phyloP scores from a whole-genome alignment of 2,329 filamentous ascomycete species.

The Didymella pinodella region DNA sequence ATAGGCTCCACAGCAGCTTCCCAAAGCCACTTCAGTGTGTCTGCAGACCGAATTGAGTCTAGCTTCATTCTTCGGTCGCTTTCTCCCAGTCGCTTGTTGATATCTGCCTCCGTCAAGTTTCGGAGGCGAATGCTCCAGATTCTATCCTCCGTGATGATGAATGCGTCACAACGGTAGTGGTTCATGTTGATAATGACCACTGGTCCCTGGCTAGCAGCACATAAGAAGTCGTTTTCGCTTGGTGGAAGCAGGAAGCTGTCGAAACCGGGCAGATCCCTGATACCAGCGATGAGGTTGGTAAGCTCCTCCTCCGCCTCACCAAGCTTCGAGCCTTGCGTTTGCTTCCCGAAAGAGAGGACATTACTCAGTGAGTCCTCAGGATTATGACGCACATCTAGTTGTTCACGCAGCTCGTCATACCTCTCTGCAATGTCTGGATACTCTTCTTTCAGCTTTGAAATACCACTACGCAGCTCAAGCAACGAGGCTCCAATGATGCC shows the following conservation, averaged over 20 bases:
- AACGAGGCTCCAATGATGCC: not conserved
- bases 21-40: not conserved
- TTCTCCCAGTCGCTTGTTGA: not conserved
- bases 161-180: not conserved
- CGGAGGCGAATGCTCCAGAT: not conserved
- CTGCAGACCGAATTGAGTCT: not conserved
- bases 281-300: not conserved
- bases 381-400: not conserved
- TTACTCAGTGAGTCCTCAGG: not conserved
- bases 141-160: not conserved
- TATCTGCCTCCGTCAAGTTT: not conserved
- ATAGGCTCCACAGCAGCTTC: not conserved
- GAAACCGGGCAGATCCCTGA: not conserved
- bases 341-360: not conserved
- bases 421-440: not conserved
- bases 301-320: not conserved
- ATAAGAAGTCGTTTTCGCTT: not conserved
- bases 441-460: not conserved
- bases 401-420: not conserved
- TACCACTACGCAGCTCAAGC: not conserved
- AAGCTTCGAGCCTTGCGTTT: not conserved
- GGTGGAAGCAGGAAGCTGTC: not conserved
- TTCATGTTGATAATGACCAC: not conserved
- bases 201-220: not conserved
- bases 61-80: not conserved